phyloP scores from a whole-genome alignment of 441 rosid species.

The Gossypium schwendimanii region DNA sequence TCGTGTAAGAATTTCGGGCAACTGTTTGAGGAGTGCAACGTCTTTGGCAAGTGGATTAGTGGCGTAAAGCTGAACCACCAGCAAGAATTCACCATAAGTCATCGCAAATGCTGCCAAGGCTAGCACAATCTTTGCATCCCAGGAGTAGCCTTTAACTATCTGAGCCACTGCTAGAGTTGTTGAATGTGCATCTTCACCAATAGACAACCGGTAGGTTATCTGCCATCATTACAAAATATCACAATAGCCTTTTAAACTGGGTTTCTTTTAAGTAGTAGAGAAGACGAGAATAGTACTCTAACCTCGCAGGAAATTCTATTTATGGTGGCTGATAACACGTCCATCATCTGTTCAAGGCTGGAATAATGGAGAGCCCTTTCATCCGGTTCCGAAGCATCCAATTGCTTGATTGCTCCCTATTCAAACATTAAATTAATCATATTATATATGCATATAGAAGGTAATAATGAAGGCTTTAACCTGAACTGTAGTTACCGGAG shows the following conservation, averaged over 20 bases:
- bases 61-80: conserved; percentile 35
- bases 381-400: conserved; percentile 32
- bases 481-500: not conserved
- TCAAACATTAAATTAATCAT: not conserved
- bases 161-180: conserved; percentile 31
- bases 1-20: conserved; percentile 25
- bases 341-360: conserved; percentile 26
- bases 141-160: conserved; percentile 25
- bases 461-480: conserved; percentile 17
- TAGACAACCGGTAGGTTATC: conserved; percentile 32
- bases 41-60: conserved; percentile 39
- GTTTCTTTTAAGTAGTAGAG: not conserved
- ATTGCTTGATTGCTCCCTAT: conserved; percentile 28
- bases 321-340: conserved; percentile 34
- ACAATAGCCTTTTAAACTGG: not conserved
- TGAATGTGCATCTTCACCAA: conserved; percentile 35
- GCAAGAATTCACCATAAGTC: conserved; percentile 42
- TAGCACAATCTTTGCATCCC: conserved; percentile 45
- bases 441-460: not conserved
- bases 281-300: not conserved
- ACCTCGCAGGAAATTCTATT: conserved; percentile 58
- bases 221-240: conserved; percentile 6
- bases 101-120: conserved; percentile 38
- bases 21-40: conserved; percentile 35
- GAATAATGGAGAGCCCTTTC: conserved; percentile 29